Base-by-base conservation (phyloP, 1,139 yeast genomes). In the Insectozyma bohioensis region DNA sequence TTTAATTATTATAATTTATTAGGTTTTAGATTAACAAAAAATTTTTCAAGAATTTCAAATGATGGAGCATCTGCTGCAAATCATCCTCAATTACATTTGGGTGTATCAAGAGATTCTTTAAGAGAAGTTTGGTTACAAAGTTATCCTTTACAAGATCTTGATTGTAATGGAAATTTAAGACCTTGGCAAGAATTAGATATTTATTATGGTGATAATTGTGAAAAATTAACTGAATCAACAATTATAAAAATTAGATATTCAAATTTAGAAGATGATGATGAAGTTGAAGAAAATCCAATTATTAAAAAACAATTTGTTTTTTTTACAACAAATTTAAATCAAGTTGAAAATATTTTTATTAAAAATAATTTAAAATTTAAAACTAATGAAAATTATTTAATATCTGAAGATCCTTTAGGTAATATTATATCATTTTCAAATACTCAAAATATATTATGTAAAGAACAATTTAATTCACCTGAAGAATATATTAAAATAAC, bases 111-210 rank as follows among this genome's bases (percentile, higher is more conserved):
- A 39, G 85, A 80, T 43, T 81, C 88, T 1, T 49, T 79, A 33
- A 71, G 68, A 43, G 94, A 84, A 56, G 58, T 76, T 26, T 84
- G 94, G 92, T 52, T 83, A 30, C 85, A 82, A 49, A 63, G 79
- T 15, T 81, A 79, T 55, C 85, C 85, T 15, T 61, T 80, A 29
- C 74, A 77, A 33, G 72, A 72, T 45, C 37, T 61, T 15, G 76
- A 72, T 45, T 53, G 49, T 13, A 50, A 61, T 28, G 80, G 80
- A 2, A 57, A 63, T 47, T 53, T 75, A 40, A 61, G 68, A 26
- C 87, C 87, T 11, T 64, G 77, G 59, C 84, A 78, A 47, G 84
- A 80, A 46, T 54, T 69, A 39, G 55, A 61, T 28, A 62, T 75
- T 28, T 75, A 76, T 50, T 74, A 78, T 37, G 85, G 81, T 12